Conservation (phyloP, 2,329 filamentous ascomycete species). For the Scedosporium dehoogii region DNA sequence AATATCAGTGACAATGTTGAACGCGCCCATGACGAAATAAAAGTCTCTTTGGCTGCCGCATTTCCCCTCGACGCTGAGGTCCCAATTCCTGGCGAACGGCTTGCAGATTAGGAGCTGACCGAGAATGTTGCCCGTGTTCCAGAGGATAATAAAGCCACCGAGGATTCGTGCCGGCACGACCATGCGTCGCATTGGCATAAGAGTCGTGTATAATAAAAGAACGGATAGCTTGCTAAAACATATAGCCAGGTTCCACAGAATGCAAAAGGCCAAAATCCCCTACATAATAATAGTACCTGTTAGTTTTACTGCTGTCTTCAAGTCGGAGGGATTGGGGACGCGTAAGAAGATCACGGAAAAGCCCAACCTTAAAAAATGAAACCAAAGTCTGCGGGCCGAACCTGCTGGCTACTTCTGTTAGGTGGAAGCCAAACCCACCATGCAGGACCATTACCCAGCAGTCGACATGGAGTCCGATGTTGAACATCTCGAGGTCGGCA, state of each 20-base stretch:
- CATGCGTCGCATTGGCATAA: background rate
- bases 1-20: conserved; percentile 23
- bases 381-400: conserved; percentile 6
- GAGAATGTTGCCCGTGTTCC: conserved; percentile 3
- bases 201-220: background rate
- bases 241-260: conserved; percentile 1
- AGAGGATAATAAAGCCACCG: background rate
- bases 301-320: background rate
- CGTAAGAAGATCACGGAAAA: background rate
- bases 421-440: conserved; percentile 8
- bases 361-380: conserved; percentile 8
- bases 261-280: conserved; percentile 4
- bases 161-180: background rate
- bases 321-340: background rate
- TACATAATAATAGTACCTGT: background rate
- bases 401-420: conserved; percentile 4
- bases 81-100: conserved; percentile 26
- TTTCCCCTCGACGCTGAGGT: conserved; percentile 19
- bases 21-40: conserved; percentile 19
- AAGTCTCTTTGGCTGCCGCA: conserved; percentile 21
- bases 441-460: conserved; percentile 4
- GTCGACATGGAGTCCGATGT: conserved; percentile 7
- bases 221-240: conserved; percentile 6
- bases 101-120: conserved; percentile 19
- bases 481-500: conserved; percentile 3